Evolutionary conservation across 164 flowering plant species (phyloP), one percentile per base, ranked within the genome.

Genomic region (Chimonanthus praecox): DNA sequence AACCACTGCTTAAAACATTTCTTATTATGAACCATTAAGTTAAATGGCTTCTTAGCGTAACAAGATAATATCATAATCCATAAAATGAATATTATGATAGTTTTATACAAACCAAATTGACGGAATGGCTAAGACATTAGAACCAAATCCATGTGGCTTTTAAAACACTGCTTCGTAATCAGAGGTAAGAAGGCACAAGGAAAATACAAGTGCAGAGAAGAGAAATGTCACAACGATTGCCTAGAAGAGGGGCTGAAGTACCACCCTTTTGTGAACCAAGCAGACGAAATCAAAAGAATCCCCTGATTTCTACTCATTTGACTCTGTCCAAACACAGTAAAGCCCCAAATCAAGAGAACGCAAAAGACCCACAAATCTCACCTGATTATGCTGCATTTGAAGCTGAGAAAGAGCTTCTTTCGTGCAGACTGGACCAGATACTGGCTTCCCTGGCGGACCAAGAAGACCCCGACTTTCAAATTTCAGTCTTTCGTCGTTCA

Each of bases 311-410:
- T 4, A 61, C 4, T 4, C 60, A 54, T 54, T 54, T 3, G 16
- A 8, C 10, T 54, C 15, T 10, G 10, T 10, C 10, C 60, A 54
- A 61, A 61, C 16, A 18, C 64, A 16, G 18, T 18, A 18, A 61
- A 61, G 64, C 18, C 7, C 43, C 6, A 61, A n/a, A 61, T 61
- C 64, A 3, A 61, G 10, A 2, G 6, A 61, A 61, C 6, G 7
- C 64, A 61, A 15, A 5, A 61, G 7, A 18, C 10, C 6, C 2
- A 5, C 16, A 45, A 62, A 64, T 58, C 71, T 58, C 73, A 90
- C 94, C 60, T 84, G 84, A 64, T 74, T 18, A 3, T 76, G 78
- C 65, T 86, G 87, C 51, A 84, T 64, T 67, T 82, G 85, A 71
- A 83, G 85, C 54, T 83, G 85, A 21, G 82, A 71, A n/a, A 85